These are phyloP conservation scores for Pascua guehoae DNA, from an alignment of 1,284 basidiomycete genomes.

Conservation along the genomic window DNA sequence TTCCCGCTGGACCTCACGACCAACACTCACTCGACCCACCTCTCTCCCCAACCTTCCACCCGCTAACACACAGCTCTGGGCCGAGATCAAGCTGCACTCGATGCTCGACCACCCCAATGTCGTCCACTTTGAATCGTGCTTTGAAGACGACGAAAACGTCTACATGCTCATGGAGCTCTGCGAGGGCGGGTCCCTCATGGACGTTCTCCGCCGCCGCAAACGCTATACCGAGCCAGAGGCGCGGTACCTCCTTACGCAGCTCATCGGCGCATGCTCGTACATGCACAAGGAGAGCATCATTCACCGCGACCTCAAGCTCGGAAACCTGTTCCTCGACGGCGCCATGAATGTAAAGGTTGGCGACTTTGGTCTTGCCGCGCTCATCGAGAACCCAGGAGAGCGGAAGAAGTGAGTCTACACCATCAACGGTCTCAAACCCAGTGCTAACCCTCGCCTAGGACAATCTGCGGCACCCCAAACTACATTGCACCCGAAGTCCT, in stretches of 20 bases:
- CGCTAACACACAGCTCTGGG: conserved; percentile 68
- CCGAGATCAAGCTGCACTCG: conserved; percentile 97
- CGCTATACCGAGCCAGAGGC: conserved; percentile 90
- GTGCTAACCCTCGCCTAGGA: conserved; percentile 50
- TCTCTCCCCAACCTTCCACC: not conserved
- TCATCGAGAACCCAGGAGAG: conserved; percentile 94
- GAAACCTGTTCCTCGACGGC: conserved; percentile 87
- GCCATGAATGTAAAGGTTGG: conserved; percentile 96
- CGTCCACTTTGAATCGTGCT: conserved; percentile 87
- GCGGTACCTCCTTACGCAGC: conserved; percentile 87
- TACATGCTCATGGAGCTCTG: conserved; percentile 97
- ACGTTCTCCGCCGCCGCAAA: conserved; percentile 81
- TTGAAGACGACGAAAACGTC: conserved; percentile 92
- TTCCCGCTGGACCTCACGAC: conserved; percentile 4
- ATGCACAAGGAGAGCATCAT: conserved; percentile 95
- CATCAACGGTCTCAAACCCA: not conserved
- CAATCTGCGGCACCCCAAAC: conserved; percentile 97
- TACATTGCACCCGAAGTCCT: conserved; percentile 98
- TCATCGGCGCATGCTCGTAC: conserved; percentile 92
- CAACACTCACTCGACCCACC: not conserved
- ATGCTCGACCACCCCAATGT: conserved; percentile 90
- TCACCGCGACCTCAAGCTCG: conserved; percentile 91
- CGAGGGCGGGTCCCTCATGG: conserved; percentile 73
- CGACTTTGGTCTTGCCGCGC: conserved; percentile 93
- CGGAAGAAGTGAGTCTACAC: conserved; percentile 69